phyloP scores from a whole-genome alignment of 1,284 basidiomycete genomes.

The Trichosporon sp. region DNA sequence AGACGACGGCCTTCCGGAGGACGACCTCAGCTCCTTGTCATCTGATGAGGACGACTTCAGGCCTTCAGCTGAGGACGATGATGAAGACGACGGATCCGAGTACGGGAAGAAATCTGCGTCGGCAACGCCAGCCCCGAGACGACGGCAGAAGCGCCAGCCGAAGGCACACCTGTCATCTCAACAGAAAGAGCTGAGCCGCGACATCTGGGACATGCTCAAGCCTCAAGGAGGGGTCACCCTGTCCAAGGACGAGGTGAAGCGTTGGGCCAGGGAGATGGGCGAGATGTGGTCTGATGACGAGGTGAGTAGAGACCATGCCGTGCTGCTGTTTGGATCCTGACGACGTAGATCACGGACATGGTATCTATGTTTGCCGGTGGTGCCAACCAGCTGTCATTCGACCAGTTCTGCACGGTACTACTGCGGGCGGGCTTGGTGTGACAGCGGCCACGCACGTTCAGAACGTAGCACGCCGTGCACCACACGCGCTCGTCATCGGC shows the following conservation, averaged over 20 bases:
- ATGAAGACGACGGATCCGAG: constrained; percentile 17
- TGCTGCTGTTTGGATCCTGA: not conserved
- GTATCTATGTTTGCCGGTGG: constrained; percentile 44
- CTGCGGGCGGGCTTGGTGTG: constrained; percentile 43
- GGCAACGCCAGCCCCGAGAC: not conserved
- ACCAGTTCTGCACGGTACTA: constrained; percentile 47
- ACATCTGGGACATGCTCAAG: constrained; percentile 47
- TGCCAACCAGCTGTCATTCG: constrained; percentile 35
- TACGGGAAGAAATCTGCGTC: constrained; percentile 9
- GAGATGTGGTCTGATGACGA: constrained; percentile 49
- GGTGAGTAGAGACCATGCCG: constrained; percentile 27
- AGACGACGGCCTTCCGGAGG: constrained; percentile 13
- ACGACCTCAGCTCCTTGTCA: constrained; percentile 1
- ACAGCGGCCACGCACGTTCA: not conserved
- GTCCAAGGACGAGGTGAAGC: constrained; percentile 42
- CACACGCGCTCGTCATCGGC: not conserved
- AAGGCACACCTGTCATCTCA: constrained; percentile 25
- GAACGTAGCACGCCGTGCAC: not conserved
- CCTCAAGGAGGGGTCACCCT: constrained; percentile 26
- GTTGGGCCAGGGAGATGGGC: constrained; percentile 40
- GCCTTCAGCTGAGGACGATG: constrained; percentile 18
- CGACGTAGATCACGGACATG: constrained; percentile 46
- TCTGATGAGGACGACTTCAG: constrained; percentile 29
- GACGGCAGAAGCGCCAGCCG: constrained; percentile 2
- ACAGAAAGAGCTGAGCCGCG: constrained; percentile 38